These are phyloP conservation scores for Sphagnum magellanicum DNA, from an alignment of 228 moss, liverwort and hornwort species.

Conservation along the genomic window DNA sequence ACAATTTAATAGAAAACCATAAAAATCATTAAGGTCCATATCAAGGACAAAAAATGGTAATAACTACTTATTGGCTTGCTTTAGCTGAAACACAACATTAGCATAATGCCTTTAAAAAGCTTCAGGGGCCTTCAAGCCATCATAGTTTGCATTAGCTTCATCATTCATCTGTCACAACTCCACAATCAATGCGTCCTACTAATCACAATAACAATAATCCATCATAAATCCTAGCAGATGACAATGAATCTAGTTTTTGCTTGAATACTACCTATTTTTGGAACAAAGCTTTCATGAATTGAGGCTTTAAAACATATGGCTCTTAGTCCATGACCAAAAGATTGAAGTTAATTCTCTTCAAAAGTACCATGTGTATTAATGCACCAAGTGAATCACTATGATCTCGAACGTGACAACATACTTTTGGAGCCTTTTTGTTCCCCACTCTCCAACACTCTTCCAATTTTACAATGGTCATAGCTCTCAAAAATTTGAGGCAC, in stretches of 20 bases:
- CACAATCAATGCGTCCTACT: constrained; percentile 76
- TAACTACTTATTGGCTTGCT: constrained; percentile 88
- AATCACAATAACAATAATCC: background rate
- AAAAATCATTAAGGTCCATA: too few relatives aligned
- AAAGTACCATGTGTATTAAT: constrained; percentile 1
- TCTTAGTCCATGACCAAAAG: too few relatives aligned
- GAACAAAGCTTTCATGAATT: too few relatives aligned
- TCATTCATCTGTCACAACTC: constrained; percentile 87
- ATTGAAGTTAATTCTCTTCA: too few relatives aligned
- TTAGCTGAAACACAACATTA: constrained; percentile 61
- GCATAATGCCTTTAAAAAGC: constrained; percentile 70
- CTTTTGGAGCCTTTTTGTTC: constrained; percentile 52
- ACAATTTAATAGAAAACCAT: too few relatives aligned
- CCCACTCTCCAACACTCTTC: constrained; percentile 21
- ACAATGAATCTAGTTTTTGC: too few relatives aligned
- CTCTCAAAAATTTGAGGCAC: too few relatives aligned
- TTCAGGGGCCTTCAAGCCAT: constrained; percentile 54
- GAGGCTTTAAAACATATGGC: too few relatives aligned
- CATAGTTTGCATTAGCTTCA: constrained; percentile 46
- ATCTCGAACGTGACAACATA: constrained; percentile 85
- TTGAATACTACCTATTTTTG: too few relatives aligned
- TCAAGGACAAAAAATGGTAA: background rate
- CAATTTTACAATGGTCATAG: too few relatives aligned
- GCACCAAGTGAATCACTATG: constrained; percentile 85
- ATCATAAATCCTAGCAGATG: too few relatives aligned